Percentiles rank a stretch among this genome's conserved stretches.
Evolutionary conservation across 345 rosid genomes (phyloP).

Genomic region (Excoecaria agallocha): DNA sequence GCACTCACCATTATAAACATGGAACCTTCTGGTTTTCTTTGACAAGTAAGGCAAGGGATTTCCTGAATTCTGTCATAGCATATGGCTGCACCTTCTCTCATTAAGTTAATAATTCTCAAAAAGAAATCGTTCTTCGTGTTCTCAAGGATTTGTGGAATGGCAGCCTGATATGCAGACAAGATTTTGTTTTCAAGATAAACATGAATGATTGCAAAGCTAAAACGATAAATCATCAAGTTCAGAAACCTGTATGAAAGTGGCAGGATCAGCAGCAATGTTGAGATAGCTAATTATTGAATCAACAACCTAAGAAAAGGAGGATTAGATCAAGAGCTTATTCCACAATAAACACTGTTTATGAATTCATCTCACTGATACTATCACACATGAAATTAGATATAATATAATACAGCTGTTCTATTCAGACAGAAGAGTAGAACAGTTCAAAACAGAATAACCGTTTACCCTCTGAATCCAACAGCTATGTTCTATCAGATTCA

Average conservation of each 20-base stretch:
- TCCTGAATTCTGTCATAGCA: conserved; percentile 36
- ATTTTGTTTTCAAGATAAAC: not conserved
- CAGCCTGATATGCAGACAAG: conserved; percentile 25
- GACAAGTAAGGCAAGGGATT: conserved; percentile 50
- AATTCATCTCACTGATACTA: no score
- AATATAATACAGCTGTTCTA: no score
- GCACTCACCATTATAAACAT: conserved; percentile 58
- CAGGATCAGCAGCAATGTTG: conserved; percentile 26
- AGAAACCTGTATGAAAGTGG: conserved; percentile 58
- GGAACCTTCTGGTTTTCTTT: conserved; percentile 46
- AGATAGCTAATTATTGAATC: conserved; percentile 20
- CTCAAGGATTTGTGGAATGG: conserved; percentile 44
- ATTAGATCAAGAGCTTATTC: no score
- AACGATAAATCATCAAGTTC: not conserved
- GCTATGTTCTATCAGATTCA: no score
- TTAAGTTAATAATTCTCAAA: conserved; percentile 15
- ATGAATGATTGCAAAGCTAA: not conserved
- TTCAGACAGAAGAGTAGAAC: no score
- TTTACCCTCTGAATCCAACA: no score
- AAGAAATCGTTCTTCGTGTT: conserved; percentile 46
- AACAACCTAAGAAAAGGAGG: no score
- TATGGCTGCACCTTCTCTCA: conserved; percentile 38
- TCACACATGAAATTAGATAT: no score
- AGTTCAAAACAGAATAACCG: no score
- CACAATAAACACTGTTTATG: no score